Base-by-base conservation (phyloP, 495 filamentous ascomycete species). In the Aspergillus bertholletiae region DNA sequence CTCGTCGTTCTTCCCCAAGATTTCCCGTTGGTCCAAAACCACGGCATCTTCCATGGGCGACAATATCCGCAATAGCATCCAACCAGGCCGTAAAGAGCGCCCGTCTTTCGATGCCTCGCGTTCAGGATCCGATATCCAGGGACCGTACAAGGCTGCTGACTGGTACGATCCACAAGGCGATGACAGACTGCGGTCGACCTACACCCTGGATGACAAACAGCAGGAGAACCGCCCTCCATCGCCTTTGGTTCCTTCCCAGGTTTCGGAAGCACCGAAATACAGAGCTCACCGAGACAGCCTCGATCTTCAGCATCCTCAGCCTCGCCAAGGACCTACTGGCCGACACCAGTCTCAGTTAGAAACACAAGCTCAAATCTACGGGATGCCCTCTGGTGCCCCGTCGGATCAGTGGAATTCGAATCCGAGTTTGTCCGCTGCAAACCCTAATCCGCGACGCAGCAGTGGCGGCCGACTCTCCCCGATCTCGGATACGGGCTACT, bases 11-110 rank as follows among this genome's bases (percentile, higher is more conserved):
- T 94, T 92, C 73, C 89, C 91, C 22, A 96, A 92, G 71, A 89
- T 96, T 55, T 97, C 95, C 12, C 84, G 94, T 27, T 99, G 94
- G 94, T 97, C 93, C 4, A 92, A 94, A 71, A 97, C 94, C 20
- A 97, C 94, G 5, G 81, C 92, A 21, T 94, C 95, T 2, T 87
- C 87, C n/a, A 76, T 78, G 55, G 81, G 79, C 13, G 74, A 82
- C 58, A 75, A 77, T 45, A 73, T 76, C 57, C 75, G 80, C 54
- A 78, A 75, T 60, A 83, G 74, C 62, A 70, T 75, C 23, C 75
- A 78, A 53, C 67, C 73, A 12, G 62, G 62, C 17, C 74, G 74
- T 35, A 77, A 78, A 47, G 74, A 80, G 47, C 77, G 76, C 15
- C 76, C 80, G 15, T 74, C 72, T 37, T 85, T 81, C 12, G 78